Evolutionary conservation across 176 grass and related monocot genomes (phyloP).

Genomic region (Triticum dicoccoides): DNA sequence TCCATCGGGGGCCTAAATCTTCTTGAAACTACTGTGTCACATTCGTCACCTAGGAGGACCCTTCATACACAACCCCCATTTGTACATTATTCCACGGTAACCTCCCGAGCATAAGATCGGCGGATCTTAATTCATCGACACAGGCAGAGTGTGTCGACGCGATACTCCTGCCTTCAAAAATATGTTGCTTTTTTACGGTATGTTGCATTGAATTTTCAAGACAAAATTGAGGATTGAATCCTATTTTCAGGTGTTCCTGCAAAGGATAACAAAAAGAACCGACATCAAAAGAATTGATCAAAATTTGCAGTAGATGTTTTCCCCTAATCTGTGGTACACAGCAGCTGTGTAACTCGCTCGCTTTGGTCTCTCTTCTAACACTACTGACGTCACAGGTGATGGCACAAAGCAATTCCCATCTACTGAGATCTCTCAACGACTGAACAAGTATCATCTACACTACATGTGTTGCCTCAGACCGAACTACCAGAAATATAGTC

Average conservation of each 20-base stretch:
- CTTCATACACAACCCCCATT: too few species aligned
- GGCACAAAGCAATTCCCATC: slow-evolving; percentile 11
- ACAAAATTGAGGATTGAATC: not conserved
- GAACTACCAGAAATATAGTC: slow-evolving; percentile 9
- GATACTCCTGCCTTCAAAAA: too few species aligned
- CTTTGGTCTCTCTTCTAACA: not conserved
- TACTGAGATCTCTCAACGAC: not conserved
- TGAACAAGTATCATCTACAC: slow-evolving; percentile 7
- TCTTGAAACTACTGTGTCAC: too few species aligned
- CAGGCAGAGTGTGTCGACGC: too few species aligned
- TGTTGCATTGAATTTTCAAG: not conserved
- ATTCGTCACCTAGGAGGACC: too few species aligned
- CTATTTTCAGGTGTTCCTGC: not conserved
- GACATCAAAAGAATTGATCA: slow-evolving; percentile 21
- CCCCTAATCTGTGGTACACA: not conserved
- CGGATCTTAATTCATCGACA: too few species aligned
- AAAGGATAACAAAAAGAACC: not conserved
- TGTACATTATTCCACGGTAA: too few species aligned
- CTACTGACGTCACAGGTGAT: not conserved
- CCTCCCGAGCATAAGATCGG: too few species aligned
- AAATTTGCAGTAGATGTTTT: slow-evolving; percentile 25
- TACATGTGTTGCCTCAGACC: slow-evolving; percentile 12
- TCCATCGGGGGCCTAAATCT: too few species aligned
- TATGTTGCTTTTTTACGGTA: not conserved
- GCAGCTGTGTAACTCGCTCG: not conserved